Evolutionary conservation across 2,329 filamentous ascomycete genomes (phyloP).

Genomic region (Beauveria rudraprayagi): DNA sequence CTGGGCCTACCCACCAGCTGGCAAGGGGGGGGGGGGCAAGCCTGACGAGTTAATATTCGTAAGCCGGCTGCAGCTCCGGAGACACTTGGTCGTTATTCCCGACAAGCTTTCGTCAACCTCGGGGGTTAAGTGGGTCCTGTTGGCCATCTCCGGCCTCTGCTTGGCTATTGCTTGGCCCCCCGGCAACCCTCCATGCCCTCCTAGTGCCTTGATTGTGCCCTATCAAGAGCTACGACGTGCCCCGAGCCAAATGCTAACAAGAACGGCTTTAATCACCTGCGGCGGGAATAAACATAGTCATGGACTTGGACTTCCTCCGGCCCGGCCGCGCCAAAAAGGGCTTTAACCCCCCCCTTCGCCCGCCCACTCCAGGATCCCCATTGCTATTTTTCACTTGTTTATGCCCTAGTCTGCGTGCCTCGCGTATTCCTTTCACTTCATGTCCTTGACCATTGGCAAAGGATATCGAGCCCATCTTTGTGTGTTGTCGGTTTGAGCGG

Average conservation of each 20-base stretch:
- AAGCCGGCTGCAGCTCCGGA: neutral
- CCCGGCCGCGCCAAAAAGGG: neutral
- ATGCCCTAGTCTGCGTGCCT: neutral
- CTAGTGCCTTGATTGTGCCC: neutral
- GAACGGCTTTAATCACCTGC: no score
- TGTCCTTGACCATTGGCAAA: neutral
- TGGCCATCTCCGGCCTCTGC: neutral
- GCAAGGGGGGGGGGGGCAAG: neutral
- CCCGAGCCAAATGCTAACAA: no score
- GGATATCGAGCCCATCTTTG: neutral
- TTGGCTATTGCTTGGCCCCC: neutral
- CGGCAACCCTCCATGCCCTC: neutral
- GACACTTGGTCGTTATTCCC: neutral
- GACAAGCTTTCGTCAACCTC: slow-evolving; percentile 1
- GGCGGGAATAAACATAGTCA: no score
- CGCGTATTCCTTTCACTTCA: neutral
- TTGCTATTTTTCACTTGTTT: neutral
- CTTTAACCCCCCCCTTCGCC: neutral
- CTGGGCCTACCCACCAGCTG: neutral
- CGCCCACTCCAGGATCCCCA: neutral
- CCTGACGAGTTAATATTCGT: no score
- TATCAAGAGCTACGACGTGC: no score
- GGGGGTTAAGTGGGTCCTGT: neutral
- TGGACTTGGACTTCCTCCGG: neutral
- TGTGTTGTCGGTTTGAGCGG: neutral